These are phyloP conservation scores for Acanthamoeba polyphaga DNA, from an alignment of 208 protist genomes.

Conservation along the genomic window DNA sequence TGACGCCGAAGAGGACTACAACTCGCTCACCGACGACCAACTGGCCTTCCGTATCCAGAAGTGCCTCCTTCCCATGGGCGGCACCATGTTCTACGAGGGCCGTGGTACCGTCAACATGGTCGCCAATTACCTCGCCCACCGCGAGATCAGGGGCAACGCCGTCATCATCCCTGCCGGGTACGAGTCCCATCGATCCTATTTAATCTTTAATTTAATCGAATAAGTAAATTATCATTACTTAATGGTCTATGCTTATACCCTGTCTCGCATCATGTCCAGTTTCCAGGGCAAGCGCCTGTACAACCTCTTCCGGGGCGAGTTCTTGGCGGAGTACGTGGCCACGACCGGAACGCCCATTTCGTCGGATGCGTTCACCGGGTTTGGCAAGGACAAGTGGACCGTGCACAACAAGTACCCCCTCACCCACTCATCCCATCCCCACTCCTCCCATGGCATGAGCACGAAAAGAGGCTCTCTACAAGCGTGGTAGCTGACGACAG, in stretches of 20 bases:
- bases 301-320: slow-evolving; percentile 69
- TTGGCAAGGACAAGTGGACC: slow-evolving; percentile 59
- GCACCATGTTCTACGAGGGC: slow-evolving; percentile 51
- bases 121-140: slow-evolving; percentile 5
- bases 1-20: background rate
- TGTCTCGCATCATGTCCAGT: background rate
- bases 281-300: slow-evolving; percentile 71
- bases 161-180: slow-evolving; percentile 59
- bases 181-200: background rate
- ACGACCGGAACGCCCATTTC: slow-evolving; percentile 39
- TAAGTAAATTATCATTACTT: background rate
- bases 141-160: slow-evolving; percentile 27
- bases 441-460: too few species aligned
- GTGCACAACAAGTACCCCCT: slow-evolving; percentile 53
- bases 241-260: background rate
- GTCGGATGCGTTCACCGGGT: slow-evolving; percentile 45
- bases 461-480: too few species aligned
- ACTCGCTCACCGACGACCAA: background rate
- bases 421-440: too few species aligned
- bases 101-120: background rate
- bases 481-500: background rate
- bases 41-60: slow-evolving; percentile 21
- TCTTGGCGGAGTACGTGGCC: slow-evolving; percentile 27
- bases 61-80: slow-evolving; percentile 50
- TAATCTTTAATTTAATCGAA: background rate